Percentiles rank a stretch among this genome's conserved stretches.
Conservation (phyloP, 441 rosid genomes). For the Mallotus repandus region DNA sequence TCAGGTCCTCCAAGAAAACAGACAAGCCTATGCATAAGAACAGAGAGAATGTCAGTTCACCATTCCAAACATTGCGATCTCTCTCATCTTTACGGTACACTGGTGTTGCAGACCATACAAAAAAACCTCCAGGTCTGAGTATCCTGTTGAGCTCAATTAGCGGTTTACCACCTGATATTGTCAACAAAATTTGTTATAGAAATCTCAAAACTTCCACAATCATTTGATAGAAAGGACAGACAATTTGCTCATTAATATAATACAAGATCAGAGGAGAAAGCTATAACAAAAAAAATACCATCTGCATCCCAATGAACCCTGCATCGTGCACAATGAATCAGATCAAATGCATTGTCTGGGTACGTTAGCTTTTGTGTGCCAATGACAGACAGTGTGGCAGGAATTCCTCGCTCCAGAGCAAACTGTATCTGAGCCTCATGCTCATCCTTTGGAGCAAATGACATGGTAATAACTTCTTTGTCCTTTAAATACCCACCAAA, state of each 20-base stretch:
- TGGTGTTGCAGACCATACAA: constrained; percentile 94
- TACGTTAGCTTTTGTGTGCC: constrained; percentile 74
- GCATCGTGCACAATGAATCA: constrained; percentile 93
- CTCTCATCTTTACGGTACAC: constrained; percentile 65
- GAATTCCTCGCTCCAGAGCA: constrained; percentile 91
- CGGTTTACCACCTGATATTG: constrained; percentile 78
- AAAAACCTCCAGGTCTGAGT: constrained; percentile 92
- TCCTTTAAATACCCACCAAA: constrained; percentile 86
- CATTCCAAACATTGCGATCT: constrained; percentile 64
- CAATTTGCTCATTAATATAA: background rate
- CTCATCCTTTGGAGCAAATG: constrained; percentile 94
- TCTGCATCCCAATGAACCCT: constrained; percentile 92
- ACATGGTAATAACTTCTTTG: constrained; percentile 79
- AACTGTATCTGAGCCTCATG: constrained; percentile 98
- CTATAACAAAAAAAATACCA: constrained; percentile 38
- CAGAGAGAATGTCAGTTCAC: constrained; percentile 22
- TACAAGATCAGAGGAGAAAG: background rate
- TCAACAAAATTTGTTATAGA: constrained; percentile 11
- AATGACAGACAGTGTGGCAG: constrained; percentile 82
- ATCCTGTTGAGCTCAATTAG: constrained; percentile 84
- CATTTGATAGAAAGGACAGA: background rate
- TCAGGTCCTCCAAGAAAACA: background rate
- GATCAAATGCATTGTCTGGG: constrained; percentile 66
- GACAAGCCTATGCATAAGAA: background rate
- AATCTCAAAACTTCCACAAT: constrained; percentile 15